phyloP scores from a whole-genome alignment of 306 rosid genomes.

The Pachyrhizus erosus region DNA sequence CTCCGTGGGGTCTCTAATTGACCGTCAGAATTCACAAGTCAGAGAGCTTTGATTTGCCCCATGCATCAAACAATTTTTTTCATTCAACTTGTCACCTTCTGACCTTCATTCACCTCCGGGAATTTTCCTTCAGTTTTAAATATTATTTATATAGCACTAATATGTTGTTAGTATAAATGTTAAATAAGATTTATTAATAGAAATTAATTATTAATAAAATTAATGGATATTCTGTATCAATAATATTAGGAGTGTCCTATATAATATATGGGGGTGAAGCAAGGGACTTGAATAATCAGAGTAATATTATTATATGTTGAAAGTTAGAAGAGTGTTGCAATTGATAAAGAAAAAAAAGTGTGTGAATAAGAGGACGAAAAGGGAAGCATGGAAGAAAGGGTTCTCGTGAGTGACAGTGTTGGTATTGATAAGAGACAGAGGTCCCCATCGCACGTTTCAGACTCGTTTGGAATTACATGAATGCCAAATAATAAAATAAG shows the following conservation, averaged over 20 bases:
- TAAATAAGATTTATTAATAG: too few species aligned
- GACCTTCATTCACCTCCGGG: too few species aligned
- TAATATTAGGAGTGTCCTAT: too few species aligned
- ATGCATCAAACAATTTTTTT: constrained; percentile 1
- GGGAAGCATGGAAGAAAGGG: constrained; percentile 7
- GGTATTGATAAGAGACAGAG: constrained; percentile 44
- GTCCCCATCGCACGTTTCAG: constrained; percentile 38
- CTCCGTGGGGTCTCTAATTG: constrained; percentile 43
- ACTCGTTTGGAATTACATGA: constrained; percentile 34
- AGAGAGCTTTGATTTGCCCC: constrained; percentile 19
- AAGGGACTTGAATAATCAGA: not conserved
- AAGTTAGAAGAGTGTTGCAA: constrained; percentile 1
- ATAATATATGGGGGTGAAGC: not conserved
- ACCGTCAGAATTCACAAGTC: constrained; percentile 52
- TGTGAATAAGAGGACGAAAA: constrained; percentile 2
- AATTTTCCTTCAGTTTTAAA: too few species aligned
- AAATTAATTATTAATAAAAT: too few species aligned
- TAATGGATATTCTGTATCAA: too few species aligned
- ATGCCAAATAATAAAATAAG: not conserved
- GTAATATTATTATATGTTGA: not conserved
- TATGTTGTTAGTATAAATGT: too few species aligned
- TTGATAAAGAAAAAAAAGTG: constrained; percentile 10
- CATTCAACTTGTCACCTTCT: not conserved
- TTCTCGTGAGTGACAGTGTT: constrained; percentile 47
- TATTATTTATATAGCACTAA: too few species aligned